Evolutionary conservation across 78 protist species (phyloP).

Genomic region (Emiliania huxleyi): DNA sequence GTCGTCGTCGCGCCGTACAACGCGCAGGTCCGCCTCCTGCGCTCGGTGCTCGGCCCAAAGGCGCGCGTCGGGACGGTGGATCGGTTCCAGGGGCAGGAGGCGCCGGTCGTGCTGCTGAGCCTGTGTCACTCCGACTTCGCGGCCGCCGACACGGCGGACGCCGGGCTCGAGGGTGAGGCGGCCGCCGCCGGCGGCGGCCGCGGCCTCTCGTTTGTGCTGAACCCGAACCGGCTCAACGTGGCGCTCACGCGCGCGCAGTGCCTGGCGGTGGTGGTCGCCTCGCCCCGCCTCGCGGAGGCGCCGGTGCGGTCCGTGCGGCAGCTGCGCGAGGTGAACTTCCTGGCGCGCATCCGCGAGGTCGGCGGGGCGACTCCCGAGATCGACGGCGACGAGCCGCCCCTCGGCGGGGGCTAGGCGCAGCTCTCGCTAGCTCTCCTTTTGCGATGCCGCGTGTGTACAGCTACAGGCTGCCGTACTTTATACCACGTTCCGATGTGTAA

Average conservation of each 20-base stretch:
- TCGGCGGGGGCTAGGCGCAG: neutral
- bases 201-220: neutral
- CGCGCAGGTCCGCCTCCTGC: neutral
- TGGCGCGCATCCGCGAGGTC: neutral
- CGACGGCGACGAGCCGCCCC: neutral
- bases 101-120: neutral
- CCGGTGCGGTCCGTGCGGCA: neutral
- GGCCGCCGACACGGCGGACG: neutral
- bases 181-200: neutral
- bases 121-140: neutral
- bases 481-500: too few relatives aligned
- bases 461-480: too few relatives aligned
- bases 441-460: too few relatives aligned
- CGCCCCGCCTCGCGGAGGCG: neutral
- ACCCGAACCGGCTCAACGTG: neutral
- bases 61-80: constrained; percentile 5
- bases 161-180: neutral
- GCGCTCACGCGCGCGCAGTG: neutral
- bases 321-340: neutral
- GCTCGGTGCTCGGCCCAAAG: neutral
- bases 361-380: neutral
- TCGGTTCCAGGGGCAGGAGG: constrained; percentile 16
- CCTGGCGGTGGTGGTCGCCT: neutral
- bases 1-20: neutral
- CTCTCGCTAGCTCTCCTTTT: too few relatives aligned